Evolutionary conservation across 805 yeast genomes (phyloP).

Genomic region (Pichia paraexigua): DNA sequence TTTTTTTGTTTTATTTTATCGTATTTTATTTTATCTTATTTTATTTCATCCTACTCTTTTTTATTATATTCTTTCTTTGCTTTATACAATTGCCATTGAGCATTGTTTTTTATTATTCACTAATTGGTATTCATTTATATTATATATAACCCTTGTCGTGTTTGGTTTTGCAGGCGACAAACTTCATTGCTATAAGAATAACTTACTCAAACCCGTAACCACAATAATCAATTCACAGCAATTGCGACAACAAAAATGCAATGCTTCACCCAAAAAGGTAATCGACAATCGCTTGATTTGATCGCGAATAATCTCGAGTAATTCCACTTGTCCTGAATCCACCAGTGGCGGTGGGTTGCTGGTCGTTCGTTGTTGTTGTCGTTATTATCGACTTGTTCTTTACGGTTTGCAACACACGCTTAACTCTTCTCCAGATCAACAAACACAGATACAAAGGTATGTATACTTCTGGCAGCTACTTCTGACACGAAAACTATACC

Average conservation of each 20-base stretch:
- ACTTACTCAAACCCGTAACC: not conserved
- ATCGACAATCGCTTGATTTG: not conserved
- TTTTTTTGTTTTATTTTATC: not conserved
- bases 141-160: not conserved
- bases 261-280: not conserved
- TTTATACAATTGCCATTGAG: not conserved
- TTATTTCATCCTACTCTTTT: too few relatives aligned
- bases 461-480: not conserved
- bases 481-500: not conserved
- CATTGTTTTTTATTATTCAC: not conserved
- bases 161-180: not conserved
- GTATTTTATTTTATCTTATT: too few relatives aligned
- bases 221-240: not conserved
- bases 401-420: not conserved
- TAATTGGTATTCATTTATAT: not conserved
- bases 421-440: not conserved
- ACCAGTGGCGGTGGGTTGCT: constrained; percentile 1
- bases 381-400: not conserved
- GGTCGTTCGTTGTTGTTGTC: not conserved
- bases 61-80: not conserved
- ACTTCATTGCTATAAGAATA: not conserved
- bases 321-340: not conserved
- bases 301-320: not conserved
- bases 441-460: not conserved
- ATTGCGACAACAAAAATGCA: not conserved